Conservation (phyloP, 164 flowering plant species). For the Tinospora cordifolia region DNA sequence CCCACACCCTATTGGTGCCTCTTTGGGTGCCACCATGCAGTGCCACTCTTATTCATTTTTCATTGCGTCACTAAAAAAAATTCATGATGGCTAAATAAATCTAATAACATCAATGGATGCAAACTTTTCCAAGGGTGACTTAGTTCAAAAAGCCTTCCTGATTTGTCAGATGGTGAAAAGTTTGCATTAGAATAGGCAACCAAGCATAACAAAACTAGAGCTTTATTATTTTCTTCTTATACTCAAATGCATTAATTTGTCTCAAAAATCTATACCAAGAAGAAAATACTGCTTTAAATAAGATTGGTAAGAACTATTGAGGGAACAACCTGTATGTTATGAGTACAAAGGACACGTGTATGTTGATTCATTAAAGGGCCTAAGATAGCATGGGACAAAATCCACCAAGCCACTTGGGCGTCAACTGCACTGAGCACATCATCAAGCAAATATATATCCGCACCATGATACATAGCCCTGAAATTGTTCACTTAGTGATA, state of each 20-base stretch:
- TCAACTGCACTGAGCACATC: conserved; percentile 97
- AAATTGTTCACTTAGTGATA: conserved; percentile 9
- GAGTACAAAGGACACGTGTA: conserved; percentile 80
- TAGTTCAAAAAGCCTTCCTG: neutral
- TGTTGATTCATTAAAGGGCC: conserved; percentile 54
- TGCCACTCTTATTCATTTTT: too few relatives aligned
- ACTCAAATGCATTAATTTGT: too few relatives aligned
- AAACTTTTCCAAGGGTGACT: neutral
- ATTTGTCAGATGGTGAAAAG: neutral
- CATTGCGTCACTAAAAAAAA: too few relatives aligned
- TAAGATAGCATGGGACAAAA: conserved; percentile 57
- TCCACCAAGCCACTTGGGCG: conserved; percentile 77
- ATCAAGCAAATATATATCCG: conserved; percentile 69
- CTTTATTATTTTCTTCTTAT: too few relatives aligned
- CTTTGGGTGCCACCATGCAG: too few relatives aligned
- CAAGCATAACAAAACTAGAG: too few relatives aligned
- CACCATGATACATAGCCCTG: conserved; percentile 79
- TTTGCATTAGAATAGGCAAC: too few relatives aligned
- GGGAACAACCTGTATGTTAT: conserved; percentile 63
- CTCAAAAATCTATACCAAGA: too few relatives aligned
- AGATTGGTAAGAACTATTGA: neutral
- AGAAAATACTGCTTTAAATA: neutral
- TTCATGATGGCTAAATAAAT: too few relatives aligned
- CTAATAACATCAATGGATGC: neutral
- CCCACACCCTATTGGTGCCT: too few relatives aligned